These are phyloP conservation scores for Phytophthora meadii DNA, from an alignment of 352 stramenopile species.

Conservation along the genomic window DNA sequence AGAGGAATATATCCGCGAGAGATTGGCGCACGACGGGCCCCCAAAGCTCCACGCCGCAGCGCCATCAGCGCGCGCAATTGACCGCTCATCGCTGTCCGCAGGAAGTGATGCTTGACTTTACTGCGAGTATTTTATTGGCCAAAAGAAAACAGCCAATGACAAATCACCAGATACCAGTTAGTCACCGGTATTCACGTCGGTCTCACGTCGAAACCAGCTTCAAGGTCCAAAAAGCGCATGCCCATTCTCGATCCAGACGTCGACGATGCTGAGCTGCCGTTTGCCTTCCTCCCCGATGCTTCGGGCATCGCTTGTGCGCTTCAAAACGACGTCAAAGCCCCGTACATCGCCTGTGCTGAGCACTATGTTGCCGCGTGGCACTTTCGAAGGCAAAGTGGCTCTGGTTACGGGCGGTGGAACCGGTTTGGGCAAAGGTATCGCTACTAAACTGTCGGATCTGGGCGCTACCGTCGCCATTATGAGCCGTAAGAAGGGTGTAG, in stretches of 20 bases:
- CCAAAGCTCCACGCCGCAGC: constrained; percentile 17
- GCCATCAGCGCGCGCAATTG: constrained; percentile 10
- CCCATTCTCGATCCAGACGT: constrained; percentile 16
- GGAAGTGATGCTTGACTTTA: constrained; percentile 11
- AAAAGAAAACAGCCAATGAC: constrained; percentile 6
- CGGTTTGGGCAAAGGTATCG: constrained; percentile 95
- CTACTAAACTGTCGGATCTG: constrained; percentile 92
- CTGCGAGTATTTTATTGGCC: constrained; percentile 6
- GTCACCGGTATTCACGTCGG: constrained; percentile 7
- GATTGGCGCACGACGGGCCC: constrained; percentile 1
- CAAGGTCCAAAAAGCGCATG: constrained; percentile 2
- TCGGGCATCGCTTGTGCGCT: constrained; percentile 11
- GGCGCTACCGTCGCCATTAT: constrained; percentile 95
- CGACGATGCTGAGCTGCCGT: constrained; percentile 25
- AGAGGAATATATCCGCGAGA: constrained; percentile 1
- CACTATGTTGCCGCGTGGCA: constrained; percentile 75
- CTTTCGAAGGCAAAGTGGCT: constrained; percentile 86
- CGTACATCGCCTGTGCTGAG: constrained; percentile 46
- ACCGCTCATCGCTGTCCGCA: constrained; percentile 18
- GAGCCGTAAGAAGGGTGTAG: constrained; percentile 92
- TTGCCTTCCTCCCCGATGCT: constrained; percentile 8
- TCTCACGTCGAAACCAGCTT: constrained; percentile 16
- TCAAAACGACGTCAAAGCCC: constrained; percentile 27
- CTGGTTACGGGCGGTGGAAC: constrained; percentile 96
- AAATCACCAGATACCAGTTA: neutral